Base-by-base conservation (phyloP, 352 stramenopile genomes). In the Phytophthora melonis region DNA sequence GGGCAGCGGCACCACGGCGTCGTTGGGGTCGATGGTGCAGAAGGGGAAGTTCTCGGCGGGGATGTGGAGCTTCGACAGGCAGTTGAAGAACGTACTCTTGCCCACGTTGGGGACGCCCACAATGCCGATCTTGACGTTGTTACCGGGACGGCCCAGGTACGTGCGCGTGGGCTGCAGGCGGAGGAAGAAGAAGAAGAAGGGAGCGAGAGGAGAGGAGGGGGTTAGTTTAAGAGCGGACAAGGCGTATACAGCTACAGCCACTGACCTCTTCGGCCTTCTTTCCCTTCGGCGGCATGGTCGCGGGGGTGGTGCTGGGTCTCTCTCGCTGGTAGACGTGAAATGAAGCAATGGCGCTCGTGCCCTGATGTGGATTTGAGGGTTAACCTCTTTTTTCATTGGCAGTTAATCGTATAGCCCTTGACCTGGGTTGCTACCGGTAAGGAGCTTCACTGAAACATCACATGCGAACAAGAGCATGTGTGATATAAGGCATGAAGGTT, bases 1-100 rank as follows among this genome's bases (percentile, higher is more conserved):
- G 2, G 91, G 91, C 58, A 99, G 94, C 58, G 98, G 91, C 43
- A 98, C 96, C 63, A 98, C 93, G 16, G 98, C 97, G 62, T 99
- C 96, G 73, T 99, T 99, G 19, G 98, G 98, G 80, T 99, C 98
- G 78, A 99, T 99, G 55, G 98, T 99, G 82, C 98, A 99, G 80
- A 99, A 99, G 47, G 97, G 96, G 77, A 95, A 98, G 88, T 98
- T 97, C 78, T 97, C 92, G 43, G 91, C 88, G 3, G 92, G 83
- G 62, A 97, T 97, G 74, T 98, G 95, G 56, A 97, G 83, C 85
- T 98, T 98, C 27, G 93, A 98, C 67, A 99, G 74, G 34, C 97
- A 98, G 91, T 99, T 99, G 89, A 99, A 99, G 53, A 99, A 94
- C 21, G 98, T 99, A 25, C 89, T 98, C 85, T 99, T 99, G 75